Conservation (phyloP, 306 rosid species). For the Sesbania bispinosa region DNA sequence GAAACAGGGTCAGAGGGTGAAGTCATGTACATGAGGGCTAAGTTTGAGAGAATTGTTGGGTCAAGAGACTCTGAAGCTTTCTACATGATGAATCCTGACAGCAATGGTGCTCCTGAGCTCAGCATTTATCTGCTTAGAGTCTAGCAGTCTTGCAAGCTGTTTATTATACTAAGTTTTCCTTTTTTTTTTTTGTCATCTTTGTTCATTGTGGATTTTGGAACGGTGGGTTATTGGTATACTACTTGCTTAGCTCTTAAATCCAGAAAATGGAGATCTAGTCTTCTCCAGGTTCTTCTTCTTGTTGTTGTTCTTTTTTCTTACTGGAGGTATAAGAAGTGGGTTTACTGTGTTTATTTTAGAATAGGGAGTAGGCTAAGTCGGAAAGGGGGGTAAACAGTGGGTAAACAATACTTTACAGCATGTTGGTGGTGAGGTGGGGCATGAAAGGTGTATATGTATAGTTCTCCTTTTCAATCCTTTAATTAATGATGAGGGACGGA, state of each 20-base stretch:
- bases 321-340: conserved; percentile 39
- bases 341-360: conserved; percentile 39
- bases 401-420: conserved; percentile 57
- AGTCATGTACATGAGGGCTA: conserved; percentile 95
- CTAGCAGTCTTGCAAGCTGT: conserved; percentile 34
- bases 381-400: conserved; percentile 39
- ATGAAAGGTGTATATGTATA: conserved; percentile 79
- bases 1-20: conserved; percentile 57
- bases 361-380: conserved; percentile 44
- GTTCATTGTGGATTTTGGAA: conserved; percentile 32
- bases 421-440: conserved; percentile 59
- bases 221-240: conserved; percentile 31
- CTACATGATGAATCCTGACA: conserved; percentile 99
- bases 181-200: conserved; percentile 14
- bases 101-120: conserved; percentile 98
- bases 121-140: conserved; percentile 95
- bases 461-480: conserved; percentile 50
- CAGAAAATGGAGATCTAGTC: conserved; percentile 44
- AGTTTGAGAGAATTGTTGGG: conserved; percentile 97
- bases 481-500: conserved; percentile 54
- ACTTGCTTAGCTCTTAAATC: conserved; percentile 41
- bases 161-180: conserved; percentile 12
- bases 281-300: conserved; percentile 28
- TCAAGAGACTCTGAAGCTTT: conserved; percentile 98
- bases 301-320: conserved; percentile 12